Evolutionary conservation across 2,329 filamentous ascomycete species (phyloP).

Genomic region (Lachnellula hyalina): DNA sequence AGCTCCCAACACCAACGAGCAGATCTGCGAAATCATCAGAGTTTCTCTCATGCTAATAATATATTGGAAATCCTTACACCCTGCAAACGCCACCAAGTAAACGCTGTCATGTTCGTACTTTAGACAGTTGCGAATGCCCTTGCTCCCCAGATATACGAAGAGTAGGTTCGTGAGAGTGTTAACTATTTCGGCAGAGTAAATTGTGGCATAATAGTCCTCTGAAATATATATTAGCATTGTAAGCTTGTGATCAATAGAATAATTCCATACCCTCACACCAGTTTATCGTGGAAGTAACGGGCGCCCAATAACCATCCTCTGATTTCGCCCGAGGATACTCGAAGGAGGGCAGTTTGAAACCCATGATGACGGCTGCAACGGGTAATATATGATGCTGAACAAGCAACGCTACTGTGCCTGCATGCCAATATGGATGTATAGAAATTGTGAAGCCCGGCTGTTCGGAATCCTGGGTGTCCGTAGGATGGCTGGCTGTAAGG

Average conservation of each 20-base stretch:
- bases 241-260: not conserved
- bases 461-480: not conserved
- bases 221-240: conserved; percentile 7
- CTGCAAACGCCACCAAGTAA: conserved; percentile 60
- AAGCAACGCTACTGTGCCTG: not conserved
- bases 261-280: conserved; percentile 63
- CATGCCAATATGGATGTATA: not conserved
- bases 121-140: conserved; percentile 69
- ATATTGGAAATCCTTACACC: conserved; percentile 22
- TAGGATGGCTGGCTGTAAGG: not conserved
- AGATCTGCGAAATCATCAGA: conserved; percentile 21
- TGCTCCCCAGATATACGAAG: conserved; percentile 72
- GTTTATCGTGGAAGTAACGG: conserved; percentile 42
- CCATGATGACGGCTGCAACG: conserved; percentile 16
- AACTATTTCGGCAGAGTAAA: conserved; percentile 71
- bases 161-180: conserved; percentile 78
- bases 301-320: conserved; percentile 31
- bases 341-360: conserved; percentile 22
- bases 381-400: not conserved
- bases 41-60: not conserved
- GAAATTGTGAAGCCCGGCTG: not conserved
- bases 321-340: conserved; percentile 31
- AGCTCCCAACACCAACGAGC: conserved; percentile 34
- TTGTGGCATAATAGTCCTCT: conserved; percentile 70
- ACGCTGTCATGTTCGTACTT: conserved; percentile 68